Percentiles rank a stretch among this genome's conserved stretches.
phyloP scores from a whole-genome alignment of 768 basidiomycete genomes.

The Lactarius vividus region DNA sequence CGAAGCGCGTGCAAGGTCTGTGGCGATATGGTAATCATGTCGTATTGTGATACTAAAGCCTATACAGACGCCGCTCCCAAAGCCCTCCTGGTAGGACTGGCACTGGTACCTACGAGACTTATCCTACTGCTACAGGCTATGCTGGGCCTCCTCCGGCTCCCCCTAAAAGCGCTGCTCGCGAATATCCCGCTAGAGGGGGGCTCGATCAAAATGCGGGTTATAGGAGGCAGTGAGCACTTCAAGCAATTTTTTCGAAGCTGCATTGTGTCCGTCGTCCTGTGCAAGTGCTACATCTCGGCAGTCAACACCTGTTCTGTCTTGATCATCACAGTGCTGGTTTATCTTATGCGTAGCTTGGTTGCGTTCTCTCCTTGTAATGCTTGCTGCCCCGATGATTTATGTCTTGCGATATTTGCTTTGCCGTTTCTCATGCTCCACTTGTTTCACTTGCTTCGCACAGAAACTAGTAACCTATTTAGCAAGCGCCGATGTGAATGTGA shows the following conservation, averaged over 20 bases:
- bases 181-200: slow-evolving; percentile 28
- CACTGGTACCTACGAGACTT: slow-evolving; percentile 29
- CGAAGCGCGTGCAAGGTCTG: slow-evolving; percentile 26
- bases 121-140: slow-evolving; percentile 25
- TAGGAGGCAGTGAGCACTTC: slow-evolving; percentile 26
- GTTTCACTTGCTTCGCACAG: slow-evolving; percentile 26
- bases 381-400: slow-evolving; percentile 27
- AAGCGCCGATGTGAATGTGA: slow-evolving; percentile 24
- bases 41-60: slow-evolving; percentile 1
- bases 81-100: slow-evolving; percentile 28
- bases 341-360: slow-evolving; percentile 29
- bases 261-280: slow-evolving; percentile 14
- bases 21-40: background rate
- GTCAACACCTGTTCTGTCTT: slow-evolving; percentile 26
- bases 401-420: slow-evolving; percentile 28
- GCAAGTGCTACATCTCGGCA: slow-evolving; percentile 24
- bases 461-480: slow-evolving; percentile 26
- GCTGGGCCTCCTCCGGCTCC: slow-evolving; percentile 27
- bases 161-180: slow-evolving; percentile 27
- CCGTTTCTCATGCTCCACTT: slow-evolving; percentile 27
- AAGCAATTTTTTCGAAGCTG: slow-evolving; percentile 13
- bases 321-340: slow-evolving; percentile 26
- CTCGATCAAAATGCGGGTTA: slow-evolving; percentile 27
- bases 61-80: slow-evolving; percentile 29
- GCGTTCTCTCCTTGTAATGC: slow-evolving; percentile 27